Evolutionary conservation across 805 yeast genomes (phyloP).

Genomic region (Wickerhamomyces alni): DNA sequence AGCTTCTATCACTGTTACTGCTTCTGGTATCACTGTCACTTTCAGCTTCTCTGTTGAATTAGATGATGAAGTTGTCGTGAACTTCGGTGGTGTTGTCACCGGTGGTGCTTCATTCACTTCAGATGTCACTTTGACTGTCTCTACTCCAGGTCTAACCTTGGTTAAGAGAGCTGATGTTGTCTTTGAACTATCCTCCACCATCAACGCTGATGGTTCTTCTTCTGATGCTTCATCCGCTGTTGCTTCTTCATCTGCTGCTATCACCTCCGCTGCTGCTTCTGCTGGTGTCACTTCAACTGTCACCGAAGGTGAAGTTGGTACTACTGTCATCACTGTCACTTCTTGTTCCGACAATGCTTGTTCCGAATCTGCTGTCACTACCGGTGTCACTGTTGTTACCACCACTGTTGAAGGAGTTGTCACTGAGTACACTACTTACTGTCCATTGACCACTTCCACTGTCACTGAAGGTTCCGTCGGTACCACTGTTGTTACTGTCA

Average conservation of each 20-base stretch:
- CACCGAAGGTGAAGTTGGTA: constrained; percentile 10
- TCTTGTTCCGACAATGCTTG: constrained; percentile 15
- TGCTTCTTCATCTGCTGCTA: background rate
- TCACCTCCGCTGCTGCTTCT: constrained; percentile 3
- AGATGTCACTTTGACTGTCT: constrained; percentile 2
- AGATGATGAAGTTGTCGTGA: background rate
- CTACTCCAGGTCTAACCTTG: background rate
- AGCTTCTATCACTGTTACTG: constrained; percentile 2
- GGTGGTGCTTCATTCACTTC: constrained; percentile 7
- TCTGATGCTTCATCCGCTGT: constrained; percentile 5
- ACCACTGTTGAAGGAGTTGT: constrained; percentile 21
- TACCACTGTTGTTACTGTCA: constrained; percentile 24
- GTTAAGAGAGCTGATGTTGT: constrained; percentile 2
- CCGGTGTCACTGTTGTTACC: constrained; percentile 25
- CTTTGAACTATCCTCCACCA: constrained; percentile 6
- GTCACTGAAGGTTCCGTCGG: constrained; percentile 1
- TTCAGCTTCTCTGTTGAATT: constrained; percentile 4
- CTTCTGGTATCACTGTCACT: constrained; percentile 4
- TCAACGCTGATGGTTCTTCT: constrained; percentile 8
- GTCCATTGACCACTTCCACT: constrained; percentile 14
- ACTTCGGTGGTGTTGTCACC: constrained; percentile 4
- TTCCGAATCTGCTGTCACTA: constrained; percentile 16
- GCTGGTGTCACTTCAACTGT: constrained; percentile 7
- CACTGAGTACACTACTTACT: constrained; percentile 19
- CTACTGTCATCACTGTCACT: constrained; percentile 27